Evolutionary conservation across 2,329 filamentous ascomycete genomes (phyloP), one percentile per base, ranked within the genome.

Genomic region (Pseudocercospora macadamiae): DNA sequence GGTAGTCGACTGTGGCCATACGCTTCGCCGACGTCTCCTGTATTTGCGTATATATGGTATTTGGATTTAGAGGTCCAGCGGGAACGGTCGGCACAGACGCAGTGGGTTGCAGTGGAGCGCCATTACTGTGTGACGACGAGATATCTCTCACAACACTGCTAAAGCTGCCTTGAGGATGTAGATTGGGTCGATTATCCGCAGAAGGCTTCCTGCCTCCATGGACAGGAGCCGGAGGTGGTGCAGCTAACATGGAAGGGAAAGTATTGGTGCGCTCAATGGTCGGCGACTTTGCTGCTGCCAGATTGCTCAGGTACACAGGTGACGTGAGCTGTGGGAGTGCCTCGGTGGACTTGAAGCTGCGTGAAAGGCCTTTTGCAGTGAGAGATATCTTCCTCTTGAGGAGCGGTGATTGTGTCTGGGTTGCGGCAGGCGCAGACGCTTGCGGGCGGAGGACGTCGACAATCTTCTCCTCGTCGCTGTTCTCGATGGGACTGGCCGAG

Each of bases 1-100:
- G 76, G 73, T 99, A 99, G 69, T 96, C 91, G 39, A 99, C 76
- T 0, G 95, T 97, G 1, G 91, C 92, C 79, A 99, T 96, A 67
- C 95, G 85, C 80, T 99, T 99, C 59, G 89, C 88, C 34, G 91
- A 89, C 68, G 91, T 85, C 60, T 97, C 93, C 58, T 93, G 90
- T 61, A 99, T 86, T 64, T 86, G 83, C 66, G 86, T 81, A 72
- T 85, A 87, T 56, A 87, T 79, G 48, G 80, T 77, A 59, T 80
- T 76, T 7, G 84, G 83, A 18, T 66, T 66, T 14, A 62, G 39
- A 18, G 58, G 57, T 16, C 62, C 58, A 47, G 49, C 54, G 1
- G 51, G 30, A 9, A 55, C 19, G 16, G 45, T 55, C 23, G 62
- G 64, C 19, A 55, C 36, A 8, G 55, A 60, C 10, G 60, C 59